These are phyloP conservation scores for Mortierella sp. DNA, from an alignment of 371 early-diverging fungal species.

Conservation along the genomic window DNA sequence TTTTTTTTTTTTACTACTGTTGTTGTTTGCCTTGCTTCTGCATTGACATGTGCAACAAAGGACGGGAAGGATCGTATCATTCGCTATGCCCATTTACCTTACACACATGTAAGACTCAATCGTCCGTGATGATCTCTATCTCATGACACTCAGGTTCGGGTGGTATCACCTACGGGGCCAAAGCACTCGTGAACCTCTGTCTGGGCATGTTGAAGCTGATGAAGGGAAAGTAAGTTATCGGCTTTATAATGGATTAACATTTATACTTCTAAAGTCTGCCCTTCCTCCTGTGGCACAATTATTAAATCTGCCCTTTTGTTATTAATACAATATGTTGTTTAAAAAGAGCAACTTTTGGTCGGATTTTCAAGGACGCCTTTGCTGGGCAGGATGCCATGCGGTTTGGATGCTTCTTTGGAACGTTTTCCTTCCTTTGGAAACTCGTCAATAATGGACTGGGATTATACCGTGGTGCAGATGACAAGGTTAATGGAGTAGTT, in stretches of 20 bases:
- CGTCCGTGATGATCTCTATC: neutral
- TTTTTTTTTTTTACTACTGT: too few species aligned
- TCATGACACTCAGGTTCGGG: slow-evolving; percentile 18
- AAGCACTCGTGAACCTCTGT: slow-evolving; percentile 39
- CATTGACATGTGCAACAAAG: slow-evolving; percentile 6
- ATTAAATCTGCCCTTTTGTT: too few species aligned
- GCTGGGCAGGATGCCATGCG: slow-evolving; percentile 66
- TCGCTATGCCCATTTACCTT: too few species aligned
- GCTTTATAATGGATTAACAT: neutral
- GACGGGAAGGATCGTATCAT: neutral
- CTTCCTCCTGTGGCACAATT: too few species aligned
- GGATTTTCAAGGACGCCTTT: slow-evolving; percentile 61
- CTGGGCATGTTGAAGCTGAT: slow-evolving; percentile 43
- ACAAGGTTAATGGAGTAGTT: slow-evolving; percentile 68
- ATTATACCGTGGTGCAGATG: slow-evolving; percentile 66
- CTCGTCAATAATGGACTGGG: slow-evolving; percentile 74
- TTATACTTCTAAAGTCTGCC: neutral
- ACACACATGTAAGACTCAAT: neutral
- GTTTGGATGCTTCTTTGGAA: slow-evolving; percentile 79
- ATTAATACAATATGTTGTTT: too few species aligned
- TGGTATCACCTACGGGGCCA: slow-evolving; percentile 34
- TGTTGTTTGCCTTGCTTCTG: too few species aligned
- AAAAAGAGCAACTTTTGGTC: slow-evolving; percentile 58
- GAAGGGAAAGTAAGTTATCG: slow-evolving; percentile 41
- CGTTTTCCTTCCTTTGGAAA: slow-evolving; percentile 81